phyloP scores from a whole-genome alignment of 2,329 filamentous ascomycete genomes.

The Colletotrichum ledebouriae region DNA sequence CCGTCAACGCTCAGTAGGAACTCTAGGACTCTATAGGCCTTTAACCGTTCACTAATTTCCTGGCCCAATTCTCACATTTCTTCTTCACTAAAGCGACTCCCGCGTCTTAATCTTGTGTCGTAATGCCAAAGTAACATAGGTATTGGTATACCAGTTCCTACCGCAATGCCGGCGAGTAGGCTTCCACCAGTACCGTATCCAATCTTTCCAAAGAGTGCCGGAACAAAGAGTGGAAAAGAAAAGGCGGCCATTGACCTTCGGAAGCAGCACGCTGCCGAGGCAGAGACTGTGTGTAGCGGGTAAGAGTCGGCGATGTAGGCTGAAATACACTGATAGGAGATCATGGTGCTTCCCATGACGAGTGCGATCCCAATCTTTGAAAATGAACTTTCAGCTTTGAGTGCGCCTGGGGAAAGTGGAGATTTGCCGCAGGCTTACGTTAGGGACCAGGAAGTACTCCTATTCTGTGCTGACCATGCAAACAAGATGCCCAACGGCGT shows the following conservation, averaged over 20 bases:
- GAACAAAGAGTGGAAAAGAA: constrained; percentile 63
- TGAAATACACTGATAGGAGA: constrained; percentile 31
- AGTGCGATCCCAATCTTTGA: constrained; percentile 20
- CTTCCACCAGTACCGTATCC: constrained; percentile 58
- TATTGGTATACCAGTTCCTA: constrained; percentile 54
- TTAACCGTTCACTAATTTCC: too few relatives aligned
- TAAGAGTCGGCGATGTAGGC: constrained; percentile 61
- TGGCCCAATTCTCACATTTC: too few relatives aligned
- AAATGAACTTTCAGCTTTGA: too few relatives aligned
- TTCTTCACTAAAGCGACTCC: constrained; percentile 14
- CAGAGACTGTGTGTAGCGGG: constrained; percentile 60
- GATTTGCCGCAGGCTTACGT: constrained; percentile 29
- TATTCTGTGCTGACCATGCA: constrained; percentile 58
- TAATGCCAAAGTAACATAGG: constrained; percentile 57
- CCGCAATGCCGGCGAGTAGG: constrained; percentile 52
- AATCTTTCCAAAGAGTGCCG: constrained; percentile 52
- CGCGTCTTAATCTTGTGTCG: constrained; percentile 52
- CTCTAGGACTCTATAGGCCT: too few relatives aligned
- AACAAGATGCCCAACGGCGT: constrained; percentile 55
- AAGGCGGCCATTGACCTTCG: constrained; percentile 61
- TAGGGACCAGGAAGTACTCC: constrained; percentile 66
- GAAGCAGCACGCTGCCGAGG: constrained; percentile 61
- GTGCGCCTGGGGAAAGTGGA: fast-evolving
- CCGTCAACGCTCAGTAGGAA: too few relatives aligned
- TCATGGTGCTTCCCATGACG: constrained; percentile 26